Percentiles rank a stretch among this genome's conserved stretches.
phyloP scores from a whole-genome alignment of 1,139 yeast species.

The Candida tetrigidarum region DNA sequence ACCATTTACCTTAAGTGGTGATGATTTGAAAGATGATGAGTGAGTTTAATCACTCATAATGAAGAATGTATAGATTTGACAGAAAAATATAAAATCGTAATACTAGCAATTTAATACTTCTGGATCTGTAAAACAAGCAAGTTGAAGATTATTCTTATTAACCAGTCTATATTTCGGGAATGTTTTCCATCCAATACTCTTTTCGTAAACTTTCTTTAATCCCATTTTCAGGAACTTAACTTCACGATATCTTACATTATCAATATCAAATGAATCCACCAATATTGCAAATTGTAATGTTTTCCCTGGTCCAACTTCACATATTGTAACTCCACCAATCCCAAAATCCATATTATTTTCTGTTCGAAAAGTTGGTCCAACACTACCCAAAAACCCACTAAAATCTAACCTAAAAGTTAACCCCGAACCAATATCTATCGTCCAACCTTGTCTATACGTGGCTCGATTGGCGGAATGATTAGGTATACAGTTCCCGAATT shows the following conservation, averaged over 20 bases:
- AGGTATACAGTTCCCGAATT: slow-evolving; percentile 16
- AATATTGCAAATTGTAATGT: slow-evolving; percentile 27
- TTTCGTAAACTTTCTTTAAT: slow-evolving; percentile 1
- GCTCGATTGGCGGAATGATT: slow-evolving; percentile 19
- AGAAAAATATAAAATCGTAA: neutral
- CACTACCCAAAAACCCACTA: slow-evolving; percentile 18
- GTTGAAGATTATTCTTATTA: slow-evolving; percentile 21
- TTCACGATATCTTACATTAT: slow-evolving; percentile 21
- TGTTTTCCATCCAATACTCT: slow-evolving; percentile 21
- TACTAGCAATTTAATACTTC: slow-evolving; percentile 18
- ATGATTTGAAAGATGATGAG: slow-evolving; percentile 43
- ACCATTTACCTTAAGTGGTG: slow-evolving; percentile 72
- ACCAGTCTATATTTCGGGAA: slow-evolving; percentile 19
- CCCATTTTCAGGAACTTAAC: slow-evolving; percentile 21
- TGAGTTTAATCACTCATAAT: neutral
- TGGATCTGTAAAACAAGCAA: slow-evolving; percentile 33
- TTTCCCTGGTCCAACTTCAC: slow-evolving; percentile 25
- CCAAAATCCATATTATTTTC: slow-evolving; percentile 19
- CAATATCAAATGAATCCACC: slow-evolving; percentile 19
- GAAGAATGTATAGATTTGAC: neutral
- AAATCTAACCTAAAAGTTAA: slow-evolving; percentile 20
- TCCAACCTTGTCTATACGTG: slow-evolving; percentile 29
- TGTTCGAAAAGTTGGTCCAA: slow-evolving; percentile 20
- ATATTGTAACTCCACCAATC: slow-evolving; percentile 25
- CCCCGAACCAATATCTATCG: slow-evolving; percentile 21